Evolutionary conservation across 768 basidiomycete genomes (phyloP).

Genomic region (Daedaleopsis nitida): DNA sequence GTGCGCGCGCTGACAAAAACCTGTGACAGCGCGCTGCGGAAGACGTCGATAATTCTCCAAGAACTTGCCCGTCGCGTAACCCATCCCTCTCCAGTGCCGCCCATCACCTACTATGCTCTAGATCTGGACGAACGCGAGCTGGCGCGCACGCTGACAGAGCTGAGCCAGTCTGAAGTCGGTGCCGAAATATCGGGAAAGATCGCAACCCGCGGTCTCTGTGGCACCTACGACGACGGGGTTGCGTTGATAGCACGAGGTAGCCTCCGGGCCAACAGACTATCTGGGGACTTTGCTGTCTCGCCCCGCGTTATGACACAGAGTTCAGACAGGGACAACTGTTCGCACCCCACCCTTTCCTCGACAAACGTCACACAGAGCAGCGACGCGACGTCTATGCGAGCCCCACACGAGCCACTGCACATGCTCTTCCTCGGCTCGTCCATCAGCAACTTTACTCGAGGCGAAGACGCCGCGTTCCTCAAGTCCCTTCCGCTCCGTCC

Average conservation of each 20-base stretch:
- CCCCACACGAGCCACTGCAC: constrained; percentile 60
- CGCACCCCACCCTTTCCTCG: constrained; percentile 36
- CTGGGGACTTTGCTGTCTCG: constrained; percentile 6
- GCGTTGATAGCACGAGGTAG: constrained; percentile 74
- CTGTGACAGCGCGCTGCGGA: constrained; percentile 76
- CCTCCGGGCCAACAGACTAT: constrained; percentile 37
- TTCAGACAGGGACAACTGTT: constrained; percentile 37
- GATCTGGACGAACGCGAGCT: constrained; percentile 91
- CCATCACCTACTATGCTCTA: constrained; percentile 89
- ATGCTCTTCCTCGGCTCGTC: constrained; percentile 92
- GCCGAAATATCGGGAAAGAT: constrained; percentile 68
- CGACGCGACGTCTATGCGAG: constrained; percentile 43
- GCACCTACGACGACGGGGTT: constrained; percentile 89
- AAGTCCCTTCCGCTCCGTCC: constrained; percentile 75
- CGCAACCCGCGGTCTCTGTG: constrained; percentile 81
- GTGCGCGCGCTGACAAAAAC: too few relatives aligned
- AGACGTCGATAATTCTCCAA: constrained; percentile 82
- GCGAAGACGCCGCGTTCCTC: constrained; percentile 73
- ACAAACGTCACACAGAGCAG: constrained; percentile 19
- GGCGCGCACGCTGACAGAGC: constrained; percentile 72
- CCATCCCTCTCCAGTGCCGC: constrained; percentile 38
- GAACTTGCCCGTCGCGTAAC: constrained; percentile 65
- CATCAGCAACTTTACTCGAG: constrained; percentile 84
- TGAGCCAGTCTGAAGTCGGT: constrained; percentile 66
- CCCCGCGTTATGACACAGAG: constrained; percentile 20